Evolutionary conservation across 2,329 filamentous ascomycete genomes (phyloP), one percentile per base, ranked within the genome.

Genomic region (Harringtonia aguacate): DNA sequence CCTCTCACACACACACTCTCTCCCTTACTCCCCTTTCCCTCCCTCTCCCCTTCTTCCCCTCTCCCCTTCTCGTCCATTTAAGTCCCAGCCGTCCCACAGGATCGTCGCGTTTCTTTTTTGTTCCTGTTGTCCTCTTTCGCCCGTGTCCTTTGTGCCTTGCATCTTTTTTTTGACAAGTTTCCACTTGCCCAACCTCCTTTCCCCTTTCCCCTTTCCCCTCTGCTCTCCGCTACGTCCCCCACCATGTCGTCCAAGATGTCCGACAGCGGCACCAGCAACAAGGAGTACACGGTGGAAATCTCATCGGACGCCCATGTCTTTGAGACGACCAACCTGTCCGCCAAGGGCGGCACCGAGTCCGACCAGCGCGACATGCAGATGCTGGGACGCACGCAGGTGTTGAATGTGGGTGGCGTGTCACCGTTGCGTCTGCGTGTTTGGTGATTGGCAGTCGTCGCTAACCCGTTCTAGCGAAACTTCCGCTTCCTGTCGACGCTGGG

Each of bases 401-500:
- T 54, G 24, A 53, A 54, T 36, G 52, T 52, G 18, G 8, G 50
- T 44, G 2, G 15, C 22, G 8, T 21, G 5, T 2, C 29, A 15
- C 10, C 12, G 4, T 12, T 30, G 14, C 22, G 6, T 4, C 9
- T 39, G 5, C 8, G n/a, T 13, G 22, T 6, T 39, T n/a, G n/a
- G n/a, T n/a, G n/a, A n/a, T n/a, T n/a, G n/a, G n/a, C n/a, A n/a
- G n/a, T n/a, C n/a, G n/a, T n/a, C n/a, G n/a, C 29, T 40, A 8
- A 34, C 5, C 9, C 27, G n/a, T 18, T 15, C 10, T 28, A 69
- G 61, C 58, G 70, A 45, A 70, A 69, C 53, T 75, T 74, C 51
- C 61, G 65, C 10, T 69, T 69, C 51, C 51, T 70, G 44, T 67
- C 67, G 4, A 73, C 72, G 27, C 60, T 75, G 13, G 69, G 70